Evolutionary conservation across 805 yeast genomes (phyloP).

Genomic region (Lachancea meyersii): DNA sequence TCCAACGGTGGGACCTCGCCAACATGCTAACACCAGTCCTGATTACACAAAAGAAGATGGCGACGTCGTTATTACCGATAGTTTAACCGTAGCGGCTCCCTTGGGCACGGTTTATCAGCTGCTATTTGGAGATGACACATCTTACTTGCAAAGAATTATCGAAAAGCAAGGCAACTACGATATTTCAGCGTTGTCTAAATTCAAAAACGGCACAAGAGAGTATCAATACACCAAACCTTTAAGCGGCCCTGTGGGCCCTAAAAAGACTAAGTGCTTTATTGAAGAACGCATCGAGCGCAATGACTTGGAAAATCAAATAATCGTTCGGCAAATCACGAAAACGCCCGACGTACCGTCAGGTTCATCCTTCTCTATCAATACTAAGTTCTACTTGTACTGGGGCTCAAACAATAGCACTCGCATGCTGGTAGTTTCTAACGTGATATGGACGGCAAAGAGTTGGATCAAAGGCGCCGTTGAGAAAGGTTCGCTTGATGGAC

Average conservation of each 20-base stretch:
- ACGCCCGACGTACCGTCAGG: constrained; percentile 80
- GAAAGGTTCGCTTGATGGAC: constrained; percentile 71
- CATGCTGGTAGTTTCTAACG: constrained; percentile 48
- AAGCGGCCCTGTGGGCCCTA: constrained; percentile 62
- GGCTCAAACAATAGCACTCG: constrained; percentile 47
- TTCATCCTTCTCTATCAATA: constrained; percentile 54
- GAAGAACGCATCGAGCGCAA: constrained; percentile 47
- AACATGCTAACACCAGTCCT: constrained; percentile 42
- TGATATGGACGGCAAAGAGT: constrained; percentile 69
- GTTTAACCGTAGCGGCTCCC: constrained; percentile 54
- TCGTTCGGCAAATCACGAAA: constrained; percentile 47
- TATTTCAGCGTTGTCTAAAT: constrained; percentile 46
- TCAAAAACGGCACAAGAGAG: constrained; percentile 37
- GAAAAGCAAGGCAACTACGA: constrained; percentile 58
- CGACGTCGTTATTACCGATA: constrained; percentile 46
- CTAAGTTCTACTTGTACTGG: constrained; percentile 62
- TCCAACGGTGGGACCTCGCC: constrained; percentile 33
- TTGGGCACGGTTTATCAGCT: constrained; percentile 55
- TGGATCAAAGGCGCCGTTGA: constrained; percentile 75
- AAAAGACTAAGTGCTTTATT: constrained; percentile 59
- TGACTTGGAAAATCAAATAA: constrained; percentile 40
- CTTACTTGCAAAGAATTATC: constrained; percentile 42
- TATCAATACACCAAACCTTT: constrained; percentile 56
- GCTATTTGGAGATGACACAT: constrained; percentile 55
- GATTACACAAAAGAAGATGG: constrained; percentile 40